Evolutionary conservation across 306 rosid genomes (phyloP).

Genomic region (Canavalia ensiformis): DNA sequence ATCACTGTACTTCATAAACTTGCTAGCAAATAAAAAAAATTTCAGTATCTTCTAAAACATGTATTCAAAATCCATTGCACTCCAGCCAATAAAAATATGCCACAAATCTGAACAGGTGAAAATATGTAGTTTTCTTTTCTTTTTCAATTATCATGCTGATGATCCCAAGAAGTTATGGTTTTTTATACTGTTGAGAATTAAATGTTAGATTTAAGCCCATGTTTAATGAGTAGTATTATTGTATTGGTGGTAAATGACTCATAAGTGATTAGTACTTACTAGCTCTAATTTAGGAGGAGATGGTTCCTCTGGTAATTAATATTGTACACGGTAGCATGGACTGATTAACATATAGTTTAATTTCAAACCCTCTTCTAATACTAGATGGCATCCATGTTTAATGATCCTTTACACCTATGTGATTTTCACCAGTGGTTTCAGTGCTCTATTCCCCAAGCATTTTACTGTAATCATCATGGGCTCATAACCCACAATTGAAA

Average conservation of each 20-base stretch:
- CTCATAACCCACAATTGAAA: not conserved
- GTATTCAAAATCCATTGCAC: conserved; percentile 26
- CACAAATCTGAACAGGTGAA: conserved; percentile 28
- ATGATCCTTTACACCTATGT: not conserved
- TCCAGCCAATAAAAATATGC: not conserved
- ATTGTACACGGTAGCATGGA: not conserved
- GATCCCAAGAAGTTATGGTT: conserved; percentile 9
- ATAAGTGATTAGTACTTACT: not conserved
- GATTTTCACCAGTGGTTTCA: not conserved
- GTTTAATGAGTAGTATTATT: conserved; percentile 14
- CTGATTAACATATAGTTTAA: not conserved
- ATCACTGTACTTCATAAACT: conserved; percentile 25
- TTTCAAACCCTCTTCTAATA: not conserved
- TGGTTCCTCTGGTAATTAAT: not conserved
- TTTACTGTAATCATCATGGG: not conserved
- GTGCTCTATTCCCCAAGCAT: not conserved
- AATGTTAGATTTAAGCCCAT: not conserved
- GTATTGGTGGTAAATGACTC: conserved; percentile 15
- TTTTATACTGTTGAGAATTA: conserved; percentile 2
- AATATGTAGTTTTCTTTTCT: conserved; percentile 3
- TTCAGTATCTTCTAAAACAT: conserved; percentile 6
- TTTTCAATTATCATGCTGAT: conserved; percentile 18
- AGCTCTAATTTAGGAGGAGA: not conserved
- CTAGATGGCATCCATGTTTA: not conserved
- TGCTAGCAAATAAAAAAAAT: not conserved